Evolutionary conservation across 2,329 filamentous ascomycete genomes (phyloP).

Genomic region (Scytalidium sp.): DNA sequence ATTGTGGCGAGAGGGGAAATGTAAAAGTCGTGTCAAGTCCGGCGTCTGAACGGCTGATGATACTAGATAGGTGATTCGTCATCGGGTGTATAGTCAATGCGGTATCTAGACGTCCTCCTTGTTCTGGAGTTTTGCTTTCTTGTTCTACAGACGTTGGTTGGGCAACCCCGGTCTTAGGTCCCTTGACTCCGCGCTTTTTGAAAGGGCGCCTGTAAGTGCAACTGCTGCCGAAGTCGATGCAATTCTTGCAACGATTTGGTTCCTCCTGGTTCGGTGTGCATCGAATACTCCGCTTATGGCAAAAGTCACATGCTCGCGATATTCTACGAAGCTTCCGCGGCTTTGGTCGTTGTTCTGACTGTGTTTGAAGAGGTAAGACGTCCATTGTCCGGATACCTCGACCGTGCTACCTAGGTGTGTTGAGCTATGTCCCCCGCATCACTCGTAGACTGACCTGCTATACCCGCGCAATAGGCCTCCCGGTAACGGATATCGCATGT

Average conservation of each 20-base stretch:
- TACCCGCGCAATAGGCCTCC: too few relatives aligned
- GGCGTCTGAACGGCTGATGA: background rate
- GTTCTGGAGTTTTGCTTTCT: background rate
- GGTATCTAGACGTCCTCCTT: background rate
- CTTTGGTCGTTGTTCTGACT: too few relatives aligned
- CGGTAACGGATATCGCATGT: too few relatives aligned
- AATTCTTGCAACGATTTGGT: slow-evolving; percentile 42
- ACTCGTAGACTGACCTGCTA: too few relatives aligned
- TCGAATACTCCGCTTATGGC: slow-evolving; percentile 44
- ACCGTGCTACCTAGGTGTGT: too few relatives aligned
- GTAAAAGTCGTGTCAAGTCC: too few relatives aligned
- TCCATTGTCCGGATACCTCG: too few relatives aligned
- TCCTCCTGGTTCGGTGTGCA: slow-evolving; percentile 36
- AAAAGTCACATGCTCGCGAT: slow-evolving; percentile 40
- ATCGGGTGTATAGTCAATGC: background rate
- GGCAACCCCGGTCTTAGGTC: slow-evolving; percentile 1
- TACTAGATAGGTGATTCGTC: slow-evolving; percentile 4
- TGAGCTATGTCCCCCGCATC: too few relatives aligned
- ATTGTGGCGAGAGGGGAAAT: slow-evolving; percentile 5
- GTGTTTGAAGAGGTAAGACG: too few relatives aligned
- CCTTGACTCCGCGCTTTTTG: slow-evolving; percentile 31
- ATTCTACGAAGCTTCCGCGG: too few relatives aligned
- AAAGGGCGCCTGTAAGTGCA: slow-evolving; percentile 45
- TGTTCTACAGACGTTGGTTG: too few relatives aligned
- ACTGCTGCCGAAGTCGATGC: slow-evolving; percentile 44